A percentile compares a stretch with the other conserved stretches of the same genome.
Evolutionary conservation across 768 basidiomycete species (phyloP).

Genomic region (Dioszegia crocea): DNA sequence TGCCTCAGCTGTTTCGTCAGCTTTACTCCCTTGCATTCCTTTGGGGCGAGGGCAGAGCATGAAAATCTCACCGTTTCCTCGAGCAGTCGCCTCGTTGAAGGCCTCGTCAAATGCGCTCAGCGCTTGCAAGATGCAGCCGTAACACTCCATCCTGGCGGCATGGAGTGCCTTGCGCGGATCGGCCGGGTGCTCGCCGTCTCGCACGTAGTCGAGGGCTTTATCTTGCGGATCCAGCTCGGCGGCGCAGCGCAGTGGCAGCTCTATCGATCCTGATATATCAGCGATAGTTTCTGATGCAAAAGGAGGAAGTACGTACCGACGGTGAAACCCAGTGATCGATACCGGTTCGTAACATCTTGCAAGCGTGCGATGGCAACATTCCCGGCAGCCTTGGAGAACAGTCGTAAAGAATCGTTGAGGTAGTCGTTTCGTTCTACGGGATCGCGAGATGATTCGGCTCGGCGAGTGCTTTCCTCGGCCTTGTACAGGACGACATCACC

Average conservation of each 20-base stretch:
- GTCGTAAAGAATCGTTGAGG: slow-evolving; percentile 76
- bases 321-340: slow-evolving; percentile 75
- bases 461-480: slow-evolving; percentile 88
- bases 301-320: slow-evolving; percentile 53
- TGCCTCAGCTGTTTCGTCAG: slow-evolving; percentile 52
- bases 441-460: slow-evolving; percentile 76
- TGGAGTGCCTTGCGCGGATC: slow-evolving; percentile 62
- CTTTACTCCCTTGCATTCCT: neutral
- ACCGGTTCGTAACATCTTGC: slow-evolving; percentile 81
- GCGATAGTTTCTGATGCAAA: neutral
- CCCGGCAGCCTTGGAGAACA: slow-evolving; percentile 83
- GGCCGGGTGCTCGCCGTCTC: slow-evolving; percentile 58
- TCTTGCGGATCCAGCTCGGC: slow-evolving; percentile 70
- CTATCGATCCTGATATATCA: slow-evolving; percentile 64
- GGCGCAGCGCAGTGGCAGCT: slow-evolving; percentile 79
- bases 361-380: slow-evolving; percentile 79
- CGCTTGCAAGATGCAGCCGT: slow-evolving; percentile 77
- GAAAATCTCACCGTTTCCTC: slow-evolving; percentile 21
- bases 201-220: slow-evolving; percentile 60
- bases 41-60: neutral
- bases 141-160: slow-evolving; percentile 66
- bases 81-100: slow-evolving; percentile 52
- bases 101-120: slow-evolving; percentile 70
- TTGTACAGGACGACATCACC: slow-evolving; percentile 99
- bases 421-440: slow-evolving; percentile 69